Base-by-base conservation (phyloP, 2,329 filamentous ascomycete species). In the Zymoseptoria crescenta region DNA sequence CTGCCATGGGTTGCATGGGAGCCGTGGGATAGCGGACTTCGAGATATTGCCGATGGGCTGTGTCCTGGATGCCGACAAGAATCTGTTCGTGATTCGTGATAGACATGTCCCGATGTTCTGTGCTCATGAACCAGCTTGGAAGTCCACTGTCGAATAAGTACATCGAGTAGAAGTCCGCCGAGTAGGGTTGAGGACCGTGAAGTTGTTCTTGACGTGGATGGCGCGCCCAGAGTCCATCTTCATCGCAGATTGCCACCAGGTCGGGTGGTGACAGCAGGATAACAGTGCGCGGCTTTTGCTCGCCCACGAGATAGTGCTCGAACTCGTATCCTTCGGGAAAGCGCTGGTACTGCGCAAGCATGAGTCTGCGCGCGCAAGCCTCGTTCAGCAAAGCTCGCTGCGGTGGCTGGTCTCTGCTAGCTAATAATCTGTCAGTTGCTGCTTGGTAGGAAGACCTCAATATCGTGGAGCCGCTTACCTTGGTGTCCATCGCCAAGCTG, bases 261-360 rank as follows among this genome's bases (percentile, higher is more conserved):
- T 59, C 41, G 29, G 61, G 61, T 21, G 61, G 61, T 1, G 58
- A 49, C 3, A 63, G 54, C 7, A 63, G 49, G 21, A 48, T 54
- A 20, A 57, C 52, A 9, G 52, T 53, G 21, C 28, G 49, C 24
- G 30, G 16, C 4, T 45, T 45, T 27, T 56, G 35, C 20, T 35
- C 13, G 10, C 41, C 45, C 29, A 51, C 56, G n/a, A 58, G 24
- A 20, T n/a, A n/a, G 35, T 56, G 30, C 13, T 49, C 24, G 30
- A 51, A 55, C 6, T 63, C 61, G 35, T 21, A 52, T 10, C 52
- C 56, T 24, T 56, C 59, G 21, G 62, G 62, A 8, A n/a, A 28
- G 53, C 57, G 52, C 9, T 35, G 24, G 35, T 45, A 45, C 2
- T 45, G 35, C 35, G 35, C 35, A 45, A 45, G 35, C 35, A 45